Base-by-base conservation (phyloP, 2,329 filamentous ascomycete species). In the Calonectria pseudoreteaudii region DNA sequence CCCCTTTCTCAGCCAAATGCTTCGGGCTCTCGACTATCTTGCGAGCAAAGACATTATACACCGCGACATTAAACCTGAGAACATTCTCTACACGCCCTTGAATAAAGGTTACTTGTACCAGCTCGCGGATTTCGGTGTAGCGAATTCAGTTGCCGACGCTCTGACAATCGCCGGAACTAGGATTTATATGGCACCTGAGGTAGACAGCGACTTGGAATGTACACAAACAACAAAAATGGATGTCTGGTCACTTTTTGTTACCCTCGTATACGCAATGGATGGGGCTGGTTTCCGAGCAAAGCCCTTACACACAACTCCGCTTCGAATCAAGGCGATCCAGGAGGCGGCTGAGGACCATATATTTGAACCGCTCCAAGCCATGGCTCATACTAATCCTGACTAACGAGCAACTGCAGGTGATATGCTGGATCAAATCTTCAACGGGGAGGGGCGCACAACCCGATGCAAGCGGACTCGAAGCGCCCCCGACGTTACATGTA, bases 161-260 rank as follows among this genome's bases (percentile, higher is more conserved):
- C 18, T 0, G 13, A 74, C 70, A 5, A 4, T 16, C 20, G 41
- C 44, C 30, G 58, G 49, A 14, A 23, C 31, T 10, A 1, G 9
- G 13, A 47, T 52, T 9, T 81, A 70, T 65, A 78, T 80, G 72
- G 77, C 62, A 10, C 44, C 44, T 4, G 30, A 66, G 44, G 16
- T 36, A 20, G 44, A 66, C 1, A 31, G 7, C 11, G 20, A 4
- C 6, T 20, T 41, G 16, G 13, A n/a, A 50, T 8, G 62, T 8
- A 76, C 74, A 9, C 76, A 80, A 64, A 78, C 76, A 30, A 34
- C 47, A 16, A 81, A 80, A 67, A 50, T 76, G 11, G 81, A 82
- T 56, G 62, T 82, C 18, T 82, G 77, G 80, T 81, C 79, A 3
- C 73, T 81, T 18, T 81, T 72, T 65, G 76, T 79, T 34, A 79